Conservation (phyloP, 2,329 filamentous ascomycete species). For the Calycina herbarum region DNA sequence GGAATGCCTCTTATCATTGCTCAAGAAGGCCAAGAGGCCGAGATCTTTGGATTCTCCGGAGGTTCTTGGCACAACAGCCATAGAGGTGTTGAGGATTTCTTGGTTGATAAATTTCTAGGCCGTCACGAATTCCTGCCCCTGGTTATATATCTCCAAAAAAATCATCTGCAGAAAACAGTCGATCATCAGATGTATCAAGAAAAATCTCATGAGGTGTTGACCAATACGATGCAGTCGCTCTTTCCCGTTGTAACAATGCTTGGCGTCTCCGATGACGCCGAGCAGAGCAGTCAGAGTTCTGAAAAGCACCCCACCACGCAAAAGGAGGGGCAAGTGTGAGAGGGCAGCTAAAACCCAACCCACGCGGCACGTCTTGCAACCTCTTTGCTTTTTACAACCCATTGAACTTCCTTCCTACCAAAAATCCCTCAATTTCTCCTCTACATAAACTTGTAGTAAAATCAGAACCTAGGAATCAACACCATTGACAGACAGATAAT, state of each 20-base stretch:
- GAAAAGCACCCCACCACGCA: neutral
- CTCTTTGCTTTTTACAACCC: no score
- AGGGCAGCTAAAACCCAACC: neutral
- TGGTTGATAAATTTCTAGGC: neutral
- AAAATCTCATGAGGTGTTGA: neutral
- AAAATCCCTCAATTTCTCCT: neutral
- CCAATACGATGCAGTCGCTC: neutral
- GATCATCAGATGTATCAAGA: neutral
- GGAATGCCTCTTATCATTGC: neutral
- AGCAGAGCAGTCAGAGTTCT: neutral
- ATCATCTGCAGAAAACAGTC: neutral
- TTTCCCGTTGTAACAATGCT: neutral
- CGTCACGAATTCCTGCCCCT: neutral
- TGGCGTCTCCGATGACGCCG: slow-evolving; percentile 2
- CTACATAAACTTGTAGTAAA: neutral
- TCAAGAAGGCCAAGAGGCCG: neutral
- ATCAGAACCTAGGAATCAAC: neutral
- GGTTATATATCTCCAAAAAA: neutral
- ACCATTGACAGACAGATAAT: slow-evolving; percentile 14
- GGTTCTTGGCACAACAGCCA: neutral
- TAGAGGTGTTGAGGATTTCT: neutral
- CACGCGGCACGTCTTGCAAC: neutral
- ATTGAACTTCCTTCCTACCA: neutral
- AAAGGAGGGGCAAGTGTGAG: neutral
- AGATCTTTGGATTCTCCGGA: neutral